Evolutionary conservation across 75 land plant genomes (phyloP).

Genomic region (Cunninghamia lanceolata): DNA sequence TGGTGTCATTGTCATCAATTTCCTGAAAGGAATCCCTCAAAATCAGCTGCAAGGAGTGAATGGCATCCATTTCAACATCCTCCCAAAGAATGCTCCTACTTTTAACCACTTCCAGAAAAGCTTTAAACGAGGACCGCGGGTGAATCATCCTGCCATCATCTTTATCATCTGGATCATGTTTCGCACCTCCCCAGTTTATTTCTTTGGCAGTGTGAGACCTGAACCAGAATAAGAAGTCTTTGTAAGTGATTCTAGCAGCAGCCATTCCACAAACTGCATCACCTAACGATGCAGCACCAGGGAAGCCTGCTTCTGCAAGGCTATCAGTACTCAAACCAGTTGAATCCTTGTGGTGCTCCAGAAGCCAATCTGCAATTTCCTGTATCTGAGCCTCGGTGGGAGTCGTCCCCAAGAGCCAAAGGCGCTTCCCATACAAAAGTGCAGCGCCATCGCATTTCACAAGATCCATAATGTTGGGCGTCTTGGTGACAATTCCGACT

Average conservation of each 20-base stretch:
- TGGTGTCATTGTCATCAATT: conserved; percentile 28
- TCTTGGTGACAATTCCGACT: conserved; percentile 72
- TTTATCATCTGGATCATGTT: conserved; percentile 67
- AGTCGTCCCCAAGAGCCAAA: conserved; percentile 80
- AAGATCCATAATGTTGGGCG: conserved; percentile 91
- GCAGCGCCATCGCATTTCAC: conserved; percentile 93
- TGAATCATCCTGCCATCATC: conserved; percentile 79
- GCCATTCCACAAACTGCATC: conserved; percentile 31
- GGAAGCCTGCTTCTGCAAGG: conserved; percentile 80
- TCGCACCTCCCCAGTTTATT: conserved; percentile 94
- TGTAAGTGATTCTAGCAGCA: conserved; percentile 51
- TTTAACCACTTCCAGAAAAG: conserved; percentile 86
- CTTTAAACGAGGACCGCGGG: conserved; percentile 87
- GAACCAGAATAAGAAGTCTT: conserved; percentile 89
- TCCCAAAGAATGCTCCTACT: conserved; percentile 73
- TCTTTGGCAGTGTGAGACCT: conserved; percentile 91
- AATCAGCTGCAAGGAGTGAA: conserved; percentile 90
- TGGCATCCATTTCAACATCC: conserved; percentile 28
- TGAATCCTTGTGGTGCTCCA: conserved; percentile 56
- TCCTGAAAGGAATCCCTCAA: conserved; percentile 72
- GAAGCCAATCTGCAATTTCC: conserved; percentile 74
- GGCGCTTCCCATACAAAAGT: conserved; percentile 54
- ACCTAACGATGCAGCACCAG: conserved; percentile 61
- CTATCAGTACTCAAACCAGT: conserved; percentile 92
- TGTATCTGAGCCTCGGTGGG: conserved; percentile 71